Conservation (phyloP, 805 yeast species). For the Kluyveromyces starmeri region DNA sequence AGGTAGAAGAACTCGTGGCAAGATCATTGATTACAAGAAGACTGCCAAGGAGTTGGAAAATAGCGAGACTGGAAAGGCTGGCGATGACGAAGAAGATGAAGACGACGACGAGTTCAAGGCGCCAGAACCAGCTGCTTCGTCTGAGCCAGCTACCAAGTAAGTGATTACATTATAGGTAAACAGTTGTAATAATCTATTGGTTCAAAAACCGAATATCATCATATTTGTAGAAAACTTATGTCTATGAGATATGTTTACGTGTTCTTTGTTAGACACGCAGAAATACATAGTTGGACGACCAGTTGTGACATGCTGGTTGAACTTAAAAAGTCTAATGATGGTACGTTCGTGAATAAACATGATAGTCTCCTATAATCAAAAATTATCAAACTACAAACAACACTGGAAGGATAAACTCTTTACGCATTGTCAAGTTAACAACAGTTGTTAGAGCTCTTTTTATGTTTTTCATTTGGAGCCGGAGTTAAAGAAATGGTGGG, state of each 20-base stretch:
- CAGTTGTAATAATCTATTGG: too few relatives aligned
- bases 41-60: constrained; percentile 63
- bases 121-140: background rate
- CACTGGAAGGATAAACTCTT: too few relatives aligned
- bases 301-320: too few relatives aligned
- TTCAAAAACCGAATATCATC: too few relatives aligned
- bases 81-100: constrained; percentile 39
- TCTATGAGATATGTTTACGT: too few relatives aligned
- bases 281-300: too few relatives aligned
- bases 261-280: too few relatives aligned
- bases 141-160: background rate
- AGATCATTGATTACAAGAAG: constrained; percentile 73
- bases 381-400: too few relatives aligned
- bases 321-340: constrained; percentile 2
- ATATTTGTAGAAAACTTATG: too few relatives aligned
- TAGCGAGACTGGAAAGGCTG: constrained; percentile 31
- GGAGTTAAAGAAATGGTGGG: constrained; percentile 91
- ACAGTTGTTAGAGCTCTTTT: constrained; percentile 43
- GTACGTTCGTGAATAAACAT: too few relatives aligned
- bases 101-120: constrained; percentile 41
- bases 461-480: constrained; percentile 76
- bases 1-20: constrained; percentile 87
- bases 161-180: too few relatives aligned
- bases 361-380: too few relatives aligned
- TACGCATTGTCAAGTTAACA: constrained; percentile 44